Percentiles rank a stretch among this genome's conserved stretches.
phyloP scores from a whole-genome alignment of 345 rosid species.

The Lagerstroemia speciosa region DNA sequence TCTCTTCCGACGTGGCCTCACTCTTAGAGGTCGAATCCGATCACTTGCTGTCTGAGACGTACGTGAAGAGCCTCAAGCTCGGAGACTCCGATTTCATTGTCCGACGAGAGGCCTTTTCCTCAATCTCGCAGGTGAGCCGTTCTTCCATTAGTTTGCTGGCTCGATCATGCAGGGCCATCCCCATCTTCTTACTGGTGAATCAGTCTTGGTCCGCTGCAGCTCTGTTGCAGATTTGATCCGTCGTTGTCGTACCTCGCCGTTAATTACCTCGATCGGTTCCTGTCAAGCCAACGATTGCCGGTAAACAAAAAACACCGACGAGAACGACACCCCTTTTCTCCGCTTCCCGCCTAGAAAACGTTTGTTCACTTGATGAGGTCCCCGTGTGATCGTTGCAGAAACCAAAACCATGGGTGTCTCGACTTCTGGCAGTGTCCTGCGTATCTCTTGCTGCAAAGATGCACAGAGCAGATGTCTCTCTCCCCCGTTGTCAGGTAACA shows the following conservation, averaged over 20 bases:
- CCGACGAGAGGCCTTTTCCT: slow-evolving; percentile 38
- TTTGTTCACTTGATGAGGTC: background rate
- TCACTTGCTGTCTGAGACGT: slow-evolving; percentile 50
- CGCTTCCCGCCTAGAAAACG: background rate
- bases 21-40: slow-evolving; percentile 52
- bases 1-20: slow-evolving; percentile 15
- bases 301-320: slow-evolving; percentile 21
- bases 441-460: slow-evolving; percentile 68
- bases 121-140: slow-evolving; percentile 28
- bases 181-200: background rate
- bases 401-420: slow-evolving; percentile 46
- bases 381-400: slow-evolving; percentile 7
- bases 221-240: slow-evolving; percentile 31
- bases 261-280: slow-evolving; percentile 75
- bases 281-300: slow-evolving; percentile 47
- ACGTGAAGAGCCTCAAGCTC: slow-evolving; percentile 27
- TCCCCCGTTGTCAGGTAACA: slow-evolving; percentile 39
- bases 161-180: background rate
- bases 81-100: slow-evolving; percentile 27
- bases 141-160: too few species aligned
- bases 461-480: slow-evolving; percentile 38
- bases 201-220: slow-evolving; percentile 17
- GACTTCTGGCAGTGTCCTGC: slow-evolving; percentile 62
- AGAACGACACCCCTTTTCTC: too few species aligned
- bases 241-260: slow-evolving; percentile 56